Evolutionary conservation across 1,284 basidiomycete species (phyloP).

Genomic region (Puccinia polysora): DNA sequence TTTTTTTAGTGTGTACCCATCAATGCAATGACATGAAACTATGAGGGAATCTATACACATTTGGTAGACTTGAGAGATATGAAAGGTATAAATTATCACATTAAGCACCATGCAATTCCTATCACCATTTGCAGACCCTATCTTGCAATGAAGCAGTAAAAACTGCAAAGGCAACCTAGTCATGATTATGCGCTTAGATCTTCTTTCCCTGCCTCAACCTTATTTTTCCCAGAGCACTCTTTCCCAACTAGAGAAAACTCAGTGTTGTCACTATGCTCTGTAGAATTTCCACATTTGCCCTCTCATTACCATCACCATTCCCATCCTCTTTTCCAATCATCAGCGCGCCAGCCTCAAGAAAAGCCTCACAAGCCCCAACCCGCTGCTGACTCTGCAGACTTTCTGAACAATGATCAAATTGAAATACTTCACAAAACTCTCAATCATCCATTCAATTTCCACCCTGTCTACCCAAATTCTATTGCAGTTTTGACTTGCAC

Average conservation of each 20-base stretch:
- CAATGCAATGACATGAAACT: too few species aligned
- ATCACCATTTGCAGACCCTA: too few species aligned
- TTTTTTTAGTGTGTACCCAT: too few species aligned
- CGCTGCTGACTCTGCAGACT: neutral
- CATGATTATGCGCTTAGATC: neutral
- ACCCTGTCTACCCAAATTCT: neutral
- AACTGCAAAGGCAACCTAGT: neutral
- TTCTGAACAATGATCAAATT: neutral
- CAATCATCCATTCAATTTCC: neutral
- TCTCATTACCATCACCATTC: neutral
- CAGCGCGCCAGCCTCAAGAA: neutral
- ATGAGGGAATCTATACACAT: too few species aligned
- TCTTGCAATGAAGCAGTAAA: neutral
- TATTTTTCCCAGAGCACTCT: neutral
- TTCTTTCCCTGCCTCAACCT: neutral
- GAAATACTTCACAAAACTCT: neutral
- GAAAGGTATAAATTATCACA: too few species aligned
- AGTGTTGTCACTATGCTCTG: neutral
- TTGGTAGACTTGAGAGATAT: too few species aligned
- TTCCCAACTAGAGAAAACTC: neutral
- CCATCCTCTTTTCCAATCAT: too few species aligned
- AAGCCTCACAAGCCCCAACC: neutral
- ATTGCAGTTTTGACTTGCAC: neutral
- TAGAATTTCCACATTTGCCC: neutral
- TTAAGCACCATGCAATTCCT: too few species aligned